phyloP scores from a whole-genome alignment of 202 grass and related monocot genomes.

The Panicum hallii region DNA sequence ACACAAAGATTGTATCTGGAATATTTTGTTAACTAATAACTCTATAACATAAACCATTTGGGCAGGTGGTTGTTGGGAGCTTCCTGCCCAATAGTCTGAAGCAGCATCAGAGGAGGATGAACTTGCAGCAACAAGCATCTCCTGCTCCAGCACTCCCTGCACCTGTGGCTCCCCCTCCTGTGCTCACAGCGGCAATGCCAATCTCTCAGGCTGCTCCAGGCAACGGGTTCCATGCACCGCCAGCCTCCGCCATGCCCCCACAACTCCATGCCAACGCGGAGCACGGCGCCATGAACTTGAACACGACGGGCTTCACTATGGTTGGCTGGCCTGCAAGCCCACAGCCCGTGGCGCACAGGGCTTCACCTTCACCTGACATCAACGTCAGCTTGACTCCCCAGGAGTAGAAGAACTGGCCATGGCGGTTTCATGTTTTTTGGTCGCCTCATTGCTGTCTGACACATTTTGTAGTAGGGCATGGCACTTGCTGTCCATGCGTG shows the following conservation, averaged over 20 bases:
- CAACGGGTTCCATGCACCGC: slow-evolving; percentile 40
- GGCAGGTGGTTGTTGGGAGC: slow-evolving; percentile 88
- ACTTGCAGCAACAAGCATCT: slow-evolving; percentile 38
- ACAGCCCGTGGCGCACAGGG: slow-evolving; percentile 46
- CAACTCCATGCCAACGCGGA: slow-evolving; percentile 43
- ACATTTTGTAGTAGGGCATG: slow-evolving; percentile 47
- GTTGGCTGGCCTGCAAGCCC: slow-evolving; percentile 62
- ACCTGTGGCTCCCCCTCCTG: slow-evolving; percentile 24
- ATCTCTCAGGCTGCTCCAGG: slow-evolving; percentile 82
- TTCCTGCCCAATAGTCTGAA: slow-evolving; percentile 91
- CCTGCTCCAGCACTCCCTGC: slow-evolving; percentile 14
- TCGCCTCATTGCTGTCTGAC: slow-evolving; percentile 50
- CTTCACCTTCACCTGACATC: slow-evolving; percentile 81
- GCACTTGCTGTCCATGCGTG: neutral
- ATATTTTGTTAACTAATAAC: too few relatives aligned
- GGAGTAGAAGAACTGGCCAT: slow-evolving; percentile 44
- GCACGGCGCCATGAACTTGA: slow-evolving; percentile 46
- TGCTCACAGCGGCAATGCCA: slow-evolving; percentile 65
- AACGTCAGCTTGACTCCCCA: slow-evolving; percentile 73
- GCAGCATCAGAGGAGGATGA: slow-evolving; percentile 80
- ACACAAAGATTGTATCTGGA: too few relatives aligned
- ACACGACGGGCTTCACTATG: slow-evolving; percentile 50
- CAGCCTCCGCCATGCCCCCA: neutral
- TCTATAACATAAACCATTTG: neutral
- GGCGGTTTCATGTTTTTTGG: slow-evolving; percentile 23